Evolutionary conservation across 257 asterid species (phyloP), one percentile per base, ranked within the genome.

Genomic region (Fraxinus anomala): DNA sequence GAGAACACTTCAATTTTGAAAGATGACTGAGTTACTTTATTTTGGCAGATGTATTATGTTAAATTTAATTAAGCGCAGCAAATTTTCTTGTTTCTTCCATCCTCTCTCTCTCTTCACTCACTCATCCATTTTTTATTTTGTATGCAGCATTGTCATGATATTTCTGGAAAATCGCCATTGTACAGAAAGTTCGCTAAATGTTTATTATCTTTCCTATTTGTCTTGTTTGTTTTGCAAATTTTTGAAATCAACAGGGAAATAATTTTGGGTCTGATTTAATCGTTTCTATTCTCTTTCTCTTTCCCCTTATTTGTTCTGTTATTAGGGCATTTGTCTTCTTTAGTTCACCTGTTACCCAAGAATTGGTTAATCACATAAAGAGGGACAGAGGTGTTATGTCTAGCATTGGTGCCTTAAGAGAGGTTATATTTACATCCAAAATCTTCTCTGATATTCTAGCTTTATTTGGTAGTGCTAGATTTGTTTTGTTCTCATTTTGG

Each of bases 341-440:
- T 78, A 96, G 99, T 89, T 93, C 99, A 78, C 89, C 98, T 77
- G 90, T 96, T 81, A 68, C 97, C 31, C 85, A 87, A 28, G 99
- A 96, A 82, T 78, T 92, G 86, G 99, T 93, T 80, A 87, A 82
- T 83, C 88, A 89, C 86, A 90, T 96, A 77, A 96, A 91, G 88
- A 91, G 83, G 85, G 93, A 91, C 79, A 85, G 89, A 77, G 89
- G 91, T 87, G 99, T 93, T 80, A 75, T 92, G 83, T 83, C 98
- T 80, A 97, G 99, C 83, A 91, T 93, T 74, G 97, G 99, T 83
- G 97, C 98, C 82, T 85, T 96, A 76, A 92, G 97, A 89, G 99
- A 96, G 97, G 99, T 96, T 80, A 67, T 67, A 3, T 59, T 75
- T 51, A 31, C 73, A 31, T 1, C 51, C 78, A 73, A 73, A 65